phyloP scores from a whole-genome alignment of 148 eudicot genomes.

The Cornus controversa region DNA sequence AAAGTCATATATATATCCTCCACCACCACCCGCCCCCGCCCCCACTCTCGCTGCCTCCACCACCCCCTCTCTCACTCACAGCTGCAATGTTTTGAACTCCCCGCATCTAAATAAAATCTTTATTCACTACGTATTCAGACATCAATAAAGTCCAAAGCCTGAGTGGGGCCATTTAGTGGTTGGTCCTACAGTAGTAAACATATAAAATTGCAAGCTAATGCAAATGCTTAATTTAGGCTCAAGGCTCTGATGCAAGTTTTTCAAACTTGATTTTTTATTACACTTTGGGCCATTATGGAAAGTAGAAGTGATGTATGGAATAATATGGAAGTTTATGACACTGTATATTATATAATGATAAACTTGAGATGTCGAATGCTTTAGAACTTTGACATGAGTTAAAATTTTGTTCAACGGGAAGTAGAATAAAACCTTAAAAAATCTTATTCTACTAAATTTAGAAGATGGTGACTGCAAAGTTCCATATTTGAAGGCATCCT shows the following conservation, averaged over 20 bases:
- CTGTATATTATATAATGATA: neutral
- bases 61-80: no score
- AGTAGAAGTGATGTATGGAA: neutral
- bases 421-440: neutral
- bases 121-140: neutral
- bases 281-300: neutral
- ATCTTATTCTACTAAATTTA: neutral
- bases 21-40: no score
- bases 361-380: neutral
- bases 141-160: neutral
- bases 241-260: neutral
- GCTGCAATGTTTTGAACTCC: no score
- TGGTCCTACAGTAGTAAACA: neutral
- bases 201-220: neutral
- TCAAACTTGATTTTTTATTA: neutral
- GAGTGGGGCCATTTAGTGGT: neutral
- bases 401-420: neutral
- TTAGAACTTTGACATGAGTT: neutral
- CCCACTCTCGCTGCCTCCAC: no score
- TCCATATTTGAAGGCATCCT: neutral
- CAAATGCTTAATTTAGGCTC: neutral
- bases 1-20: no score
- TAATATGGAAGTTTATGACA: neutral
- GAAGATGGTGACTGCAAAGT: neutral
- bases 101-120: neutral